A percentile compares a stretch with the other conserved stretches of the same genome.
These are phyloP conservation scores for Venturia effusa DNA, from an alignment of 2,329 filamentous ascomycete genomes.

Conservation along the genomic window DNA sequence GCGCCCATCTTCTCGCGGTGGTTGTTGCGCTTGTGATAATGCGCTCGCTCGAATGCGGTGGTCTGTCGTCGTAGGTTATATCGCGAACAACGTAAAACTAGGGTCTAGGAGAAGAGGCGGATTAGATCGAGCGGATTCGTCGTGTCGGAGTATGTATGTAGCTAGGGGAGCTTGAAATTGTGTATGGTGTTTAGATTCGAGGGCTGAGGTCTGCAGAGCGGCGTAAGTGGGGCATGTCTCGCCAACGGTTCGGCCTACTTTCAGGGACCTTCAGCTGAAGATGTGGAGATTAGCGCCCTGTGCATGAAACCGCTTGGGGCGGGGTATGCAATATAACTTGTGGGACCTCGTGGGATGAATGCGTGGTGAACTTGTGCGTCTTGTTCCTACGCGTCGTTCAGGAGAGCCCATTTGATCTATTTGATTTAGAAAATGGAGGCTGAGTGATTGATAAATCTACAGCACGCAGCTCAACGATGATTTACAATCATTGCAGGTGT, in stretches of 20 bases:
- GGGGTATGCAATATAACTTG: neutral
- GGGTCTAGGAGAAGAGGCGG: neutral
- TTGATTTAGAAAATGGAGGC: too few species aligned
- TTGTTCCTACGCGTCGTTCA: too few species aligned
- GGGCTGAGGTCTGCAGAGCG: neutral
- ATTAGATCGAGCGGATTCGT: neutral
- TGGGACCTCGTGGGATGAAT: too few species aligned
- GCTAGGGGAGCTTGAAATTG: neutral
- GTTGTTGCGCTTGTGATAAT: neutral
- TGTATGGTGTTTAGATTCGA: neutral
- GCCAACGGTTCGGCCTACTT: neutral
- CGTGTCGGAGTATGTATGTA: neutral
- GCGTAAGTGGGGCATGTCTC: neutral
- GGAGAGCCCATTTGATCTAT: too few species aligned
- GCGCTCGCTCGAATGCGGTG: neutral
- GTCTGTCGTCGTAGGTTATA: too few species aligned
- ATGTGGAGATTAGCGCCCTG: neutral
- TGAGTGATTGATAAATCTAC: neutral
- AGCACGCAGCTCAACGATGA: too few species aligned
- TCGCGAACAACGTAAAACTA: too few species aligned
- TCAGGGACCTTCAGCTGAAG: neutral
- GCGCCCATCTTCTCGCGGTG: conserved; percentile 8
- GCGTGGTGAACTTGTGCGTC: too few species aligned
- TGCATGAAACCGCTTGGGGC: too few species aligned
- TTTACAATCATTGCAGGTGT: too few species aligned